Percentiles rank a stretch among this genome's conserved stretches.
phyloP scores from a whole-genome alignment of 2,329 filamentous ascomycete genomes.

The Erysiphe pulchra region DNA sequence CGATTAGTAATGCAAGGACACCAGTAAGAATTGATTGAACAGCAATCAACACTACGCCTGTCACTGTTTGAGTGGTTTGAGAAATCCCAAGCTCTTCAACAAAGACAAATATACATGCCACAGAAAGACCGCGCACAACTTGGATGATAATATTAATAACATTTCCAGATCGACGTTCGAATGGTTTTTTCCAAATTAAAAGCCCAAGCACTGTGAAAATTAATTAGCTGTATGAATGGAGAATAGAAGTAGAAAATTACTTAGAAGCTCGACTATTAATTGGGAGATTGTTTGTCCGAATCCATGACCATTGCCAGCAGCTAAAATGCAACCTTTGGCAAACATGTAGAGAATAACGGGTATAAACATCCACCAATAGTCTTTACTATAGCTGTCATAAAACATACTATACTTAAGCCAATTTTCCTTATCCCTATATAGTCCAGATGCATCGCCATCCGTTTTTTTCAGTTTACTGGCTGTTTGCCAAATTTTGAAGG shows the following conservation, averaged over 20 bases:
- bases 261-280: constrained; percentile 49
- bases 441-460: constrained; percentile 43
- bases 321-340: constrained; percentile 64
- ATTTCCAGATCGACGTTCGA: constrained; percentile 64
- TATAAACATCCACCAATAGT: constrained; percentile 94
- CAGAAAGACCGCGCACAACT: constrained; percentile 65
- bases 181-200: constrained; percentile 66
- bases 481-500: constrained; percentile 54
- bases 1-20: constrained; percentile 63
- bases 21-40: constrained; percentile 68
- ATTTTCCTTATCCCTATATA: constrained; percentile 72
- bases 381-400: constrained; percentile 84
- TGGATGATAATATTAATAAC: constrained; percentile 88
- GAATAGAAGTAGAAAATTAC: constrained; percentile 5
- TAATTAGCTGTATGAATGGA: constrained; percentile 1
- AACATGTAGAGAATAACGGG: constrained; percentile 79
- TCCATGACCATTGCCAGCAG: constrained; percentile 64
- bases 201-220: constrained; percentile 36
- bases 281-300: constrained; percentile 58
- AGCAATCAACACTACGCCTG: constrained; percentile 79
- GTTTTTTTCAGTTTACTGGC: constrained; percentile 47
- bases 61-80: constrained; percentile 82
- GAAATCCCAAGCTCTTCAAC: constrained; percentile 77
- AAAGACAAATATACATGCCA: constrained; percentile 73
- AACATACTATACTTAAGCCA: constrained; percentile 96